Base-by-base conservation (phyloP, 2,329 filamentous ascomycete genomes). In the Cladosporium sp. region DNA sequence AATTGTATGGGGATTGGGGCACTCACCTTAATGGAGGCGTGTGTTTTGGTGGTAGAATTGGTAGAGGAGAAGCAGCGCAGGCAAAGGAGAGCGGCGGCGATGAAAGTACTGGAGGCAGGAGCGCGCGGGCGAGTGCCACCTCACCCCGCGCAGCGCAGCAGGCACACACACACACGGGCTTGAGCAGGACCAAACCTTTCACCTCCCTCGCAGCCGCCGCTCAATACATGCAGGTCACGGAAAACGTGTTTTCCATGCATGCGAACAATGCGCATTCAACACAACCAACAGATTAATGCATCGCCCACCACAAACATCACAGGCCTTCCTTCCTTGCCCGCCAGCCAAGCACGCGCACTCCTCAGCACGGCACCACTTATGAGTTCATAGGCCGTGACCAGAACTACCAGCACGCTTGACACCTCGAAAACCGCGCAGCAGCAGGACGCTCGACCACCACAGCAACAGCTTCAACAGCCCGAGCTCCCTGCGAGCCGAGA, bases 1-100 rank as follows among this genome's bases (percentile, higher is more conserved):
- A 14, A 11, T 62, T 63, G 59, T 63, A 63, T 63, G 59, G 49
- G 59, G 49, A 54, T 32, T 18, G 48, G 59, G 59, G 34, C n/a
- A n/a, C n/a, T n/a, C n/a, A n/a, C n/a, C n/a, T n/a, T n/a, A n/a
- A n/a, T n/a, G n/a, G n/a, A n/a, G n/a, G n/a, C n/a, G n/a, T n/a
- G n/a, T n/a, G n/a, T n/a, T n/a, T n/a, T n/a, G n/a, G n/a, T n/a
- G n/a, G n/a, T n/a, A n/a, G n/a, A n/a, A n/a, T n/a, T n/a, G n/a
- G n/a, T n/a, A n/a, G n/a, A n/a, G n/a, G n/a, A n/a, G n/a, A n/a
- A n/a, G n/a, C n/a, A n/a, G n/a, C n/a, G n/a, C n/a, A n/a, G n/a
- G n/a, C n/a, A n/a, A n/a, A n/a, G n/a, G n/a, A n/a, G n/a, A n/a
- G n/a, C n/a, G n/a, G n/a, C n/a, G n/a, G n/a, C n/a, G n/a, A n/a